A percentile compares a stretch with the other conserved stretches of the same genome.
Conservation (phyloP, 1,139 yeast species). For the Kodamaea arcana region DNA sequence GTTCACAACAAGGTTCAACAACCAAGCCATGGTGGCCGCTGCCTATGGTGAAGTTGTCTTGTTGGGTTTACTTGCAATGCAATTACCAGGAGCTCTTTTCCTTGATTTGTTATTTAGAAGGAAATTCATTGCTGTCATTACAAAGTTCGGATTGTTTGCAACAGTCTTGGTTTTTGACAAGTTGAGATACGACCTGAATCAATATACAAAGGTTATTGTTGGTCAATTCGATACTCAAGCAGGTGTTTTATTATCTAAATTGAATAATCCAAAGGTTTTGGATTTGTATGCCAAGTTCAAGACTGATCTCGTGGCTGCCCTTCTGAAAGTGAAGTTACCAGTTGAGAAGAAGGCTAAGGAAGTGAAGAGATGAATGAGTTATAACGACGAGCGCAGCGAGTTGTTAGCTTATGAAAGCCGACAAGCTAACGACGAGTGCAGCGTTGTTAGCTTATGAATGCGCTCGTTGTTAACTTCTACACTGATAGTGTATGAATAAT, state of each 20-base stretch:
- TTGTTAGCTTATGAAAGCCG: background rate
- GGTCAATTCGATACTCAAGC: constrained; percentile 35
- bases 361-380: background rate
- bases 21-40: constrained; percentile 44
- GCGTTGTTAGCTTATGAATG: too few species aligned
- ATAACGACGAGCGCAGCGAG: background rate
- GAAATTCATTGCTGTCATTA: constrained; percentile 10
- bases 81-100: constrained; percentile 20
- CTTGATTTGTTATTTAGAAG: constrained; percentile 13
- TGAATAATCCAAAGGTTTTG: constrained; percentile 10
- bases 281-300: constrained; percentile 9
- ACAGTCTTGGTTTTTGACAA: constrained; percentile 40
- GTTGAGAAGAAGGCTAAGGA: background rate
- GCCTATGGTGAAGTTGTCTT: constrained; percentile 43
- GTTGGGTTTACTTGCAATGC: constrained; percentile 19
- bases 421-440: too few species aligned
- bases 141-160: constrained; percentile 19
- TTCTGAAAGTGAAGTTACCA: too few species aligned
- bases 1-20: constrained; percentile 40
- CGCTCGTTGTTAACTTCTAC: too few species aligned
- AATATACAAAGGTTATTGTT: constrained; percentile 39
- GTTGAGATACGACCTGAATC: constrained; percentile 41
- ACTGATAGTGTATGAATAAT: too few species aligned
- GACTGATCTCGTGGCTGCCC: constrained; percentile 6
- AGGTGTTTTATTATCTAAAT: constrained; percentile 22